Base-by-base conservation (phyloP, 2,329 filamentous ascomycete species). In the Fusarium sp. region DNA sequence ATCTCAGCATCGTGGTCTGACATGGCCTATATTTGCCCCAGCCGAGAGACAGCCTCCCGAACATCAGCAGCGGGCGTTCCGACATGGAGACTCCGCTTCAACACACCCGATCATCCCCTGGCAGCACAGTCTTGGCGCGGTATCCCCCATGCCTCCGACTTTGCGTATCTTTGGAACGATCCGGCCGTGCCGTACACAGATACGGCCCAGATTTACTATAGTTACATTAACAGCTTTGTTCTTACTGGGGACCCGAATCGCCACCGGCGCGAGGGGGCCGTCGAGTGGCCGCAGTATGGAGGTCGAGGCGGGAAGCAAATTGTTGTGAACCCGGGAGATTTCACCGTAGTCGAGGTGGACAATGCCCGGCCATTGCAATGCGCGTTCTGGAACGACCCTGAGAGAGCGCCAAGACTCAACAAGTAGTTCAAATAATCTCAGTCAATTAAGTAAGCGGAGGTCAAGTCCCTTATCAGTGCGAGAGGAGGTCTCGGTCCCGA, bases 1-100 rank as follows among this genome's bases (percentile, higher is more conserved):
- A 68, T 68, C 12, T 68, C 65, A 17, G 65, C 65, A 4, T 56
- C 65, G 8, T 68, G 65, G 65, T 68, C 65, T 2, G 65, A 68
- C 9, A 68, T 68, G 65, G 63, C 65, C 0, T 68, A 68, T 6
- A 68, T 68, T 4, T 68, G 65, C 6, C 65, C 65, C 27, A 68
- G 63, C 1, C 65, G 65, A 1, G 25, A 68, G 9, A 68, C 65
- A 0, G 63, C 65, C 0, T 4, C 20, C 4, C 45, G 38, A 2
- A 66, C 65, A 15, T 68, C 65, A 0, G 9, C 17, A 8, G 52
- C 27, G 1, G 52, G 63, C 6, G 52, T 68, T 14, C 52, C 65
- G 1, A 68, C 65, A 1, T 68, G 65, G 65, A 35, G 52, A 4
- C 63, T 68, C 9, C 65, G 45, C 5, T 68, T 66, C 14, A 68